A percentile compares a stretch with the other conserved stretches of the same genome.
Conservation (phyloP, 305 asterid genomes). For the Withania somnifera region DNA sequence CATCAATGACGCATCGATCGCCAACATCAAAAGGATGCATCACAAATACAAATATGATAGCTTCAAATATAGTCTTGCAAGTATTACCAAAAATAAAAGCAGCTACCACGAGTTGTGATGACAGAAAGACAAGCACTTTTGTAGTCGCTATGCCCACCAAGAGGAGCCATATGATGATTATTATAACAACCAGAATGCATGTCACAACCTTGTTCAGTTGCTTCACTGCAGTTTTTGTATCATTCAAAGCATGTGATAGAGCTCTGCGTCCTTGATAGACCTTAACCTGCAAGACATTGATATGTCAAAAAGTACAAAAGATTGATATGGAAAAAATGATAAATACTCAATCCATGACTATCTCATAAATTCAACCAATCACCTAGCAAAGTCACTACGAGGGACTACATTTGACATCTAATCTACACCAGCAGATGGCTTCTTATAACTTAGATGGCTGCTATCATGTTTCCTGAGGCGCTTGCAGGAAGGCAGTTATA, state of each 20-base stretch:
- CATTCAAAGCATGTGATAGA: conserved; percentile 64
- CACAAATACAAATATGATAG: conserved; percentile 76
- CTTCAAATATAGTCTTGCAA: conserved; percentile 86
- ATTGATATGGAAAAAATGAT: neutral
- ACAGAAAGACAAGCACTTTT: conserved; percentile 54
- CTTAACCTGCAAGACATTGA: conserved; percentile 38
- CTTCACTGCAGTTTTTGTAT: conserved; percentile 74
- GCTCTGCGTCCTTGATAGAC: conserved; percentile 70
- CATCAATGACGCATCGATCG: conserved; percentile 69
- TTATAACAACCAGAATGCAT: conserved; percentile 34
- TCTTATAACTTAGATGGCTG: neutral
- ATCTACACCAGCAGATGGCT: neutral
- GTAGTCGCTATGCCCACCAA: conserved; percentile 67
- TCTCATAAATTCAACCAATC: neutral
- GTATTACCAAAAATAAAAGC: conserved; percentile 80
- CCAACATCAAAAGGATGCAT: conserved; percentile 98
- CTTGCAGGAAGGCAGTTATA: neutral
- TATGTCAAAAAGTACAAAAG: neutral
- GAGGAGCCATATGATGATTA: conserved; percentile 63
- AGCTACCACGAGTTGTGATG: conserved; percentile 69
- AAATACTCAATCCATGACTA: neutral
- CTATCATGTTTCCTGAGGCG: neutral
- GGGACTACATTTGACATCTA: neutral
- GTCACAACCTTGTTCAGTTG: conserved; percentile 57
- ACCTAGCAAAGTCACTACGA: neutral